Conservation (phyloP, 345 rosid species). For the Eucalyptus pumila region DNA sequence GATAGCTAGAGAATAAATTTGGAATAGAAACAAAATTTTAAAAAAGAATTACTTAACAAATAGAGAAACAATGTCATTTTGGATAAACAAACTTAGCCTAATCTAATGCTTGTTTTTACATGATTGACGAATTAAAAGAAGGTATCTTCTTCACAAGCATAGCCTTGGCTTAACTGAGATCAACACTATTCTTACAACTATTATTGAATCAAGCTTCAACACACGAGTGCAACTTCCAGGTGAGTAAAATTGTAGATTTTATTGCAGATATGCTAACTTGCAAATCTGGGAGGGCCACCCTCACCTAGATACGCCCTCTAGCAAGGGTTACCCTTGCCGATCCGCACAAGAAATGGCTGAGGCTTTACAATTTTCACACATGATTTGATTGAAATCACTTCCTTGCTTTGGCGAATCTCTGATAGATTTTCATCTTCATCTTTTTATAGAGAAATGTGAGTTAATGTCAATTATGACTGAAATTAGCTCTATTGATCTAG, state of each 20-base stretch:
- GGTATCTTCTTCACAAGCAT: background rate
- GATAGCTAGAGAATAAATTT: background rate
- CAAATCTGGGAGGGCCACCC: background rate
- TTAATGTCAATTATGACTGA: background rate
- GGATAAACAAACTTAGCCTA: too few relatives aligned
- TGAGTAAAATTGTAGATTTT: background rate
- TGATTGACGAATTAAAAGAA: background rate
- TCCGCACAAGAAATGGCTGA: background rate
- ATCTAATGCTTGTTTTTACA: background rate
- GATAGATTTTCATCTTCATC: background rate
- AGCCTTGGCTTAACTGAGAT: background rate
- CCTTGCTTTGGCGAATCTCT: background rate
- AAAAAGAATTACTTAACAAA: background rate
- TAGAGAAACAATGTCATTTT: background rate
- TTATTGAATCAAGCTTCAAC: background rate
- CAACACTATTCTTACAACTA: background rate
- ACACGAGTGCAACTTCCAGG: background rate
- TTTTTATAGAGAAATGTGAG: background rate
- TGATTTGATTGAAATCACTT: background rate
- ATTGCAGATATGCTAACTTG: background rate
- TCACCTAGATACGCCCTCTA: background rate
- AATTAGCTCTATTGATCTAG: background rate
- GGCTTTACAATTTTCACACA: background rate
- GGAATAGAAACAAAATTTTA: too few relatives aligned
- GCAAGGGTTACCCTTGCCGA: background rate